Base-by-base conservation (phyloP, 305 asterid species). In the Rubia tinctorum region DNA sequence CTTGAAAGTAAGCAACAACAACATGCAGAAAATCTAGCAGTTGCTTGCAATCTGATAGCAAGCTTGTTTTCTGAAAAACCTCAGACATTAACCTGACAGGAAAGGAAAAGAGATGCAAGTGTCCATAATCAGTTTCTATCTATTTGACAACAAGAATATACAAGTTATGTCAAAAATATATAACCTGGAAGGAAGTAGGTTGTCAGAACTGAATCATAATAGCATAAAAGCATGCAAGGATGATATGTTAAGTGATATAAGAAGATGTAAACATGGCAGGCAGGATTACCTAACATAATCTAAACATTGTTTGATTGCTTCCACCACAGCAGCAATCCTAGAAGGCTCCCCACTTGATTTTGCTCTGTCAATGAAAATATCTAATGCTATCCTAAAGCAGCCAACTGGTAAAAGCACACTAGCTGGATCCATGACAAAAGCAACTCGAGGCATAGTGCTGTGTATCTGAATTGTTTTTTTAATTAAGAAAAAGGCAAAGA, bases 1-100 rank as follows among this genome's bases (percentile, higher is more conserved):
- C 80, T 60, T 84, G 96, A 78, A 88, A 83, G 76, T 76, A 78
- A 25, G 78, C 80, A 73, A 91, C 86, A 76, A 90, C 93, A 82
- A 83, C 85, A 83, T 90, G 94, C 83, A 88, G 88, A 71, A 88
- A 86, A 73, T 79, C 71, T 39, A 93, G 78, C 58, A 93, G 86
- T 70, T 85, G 85, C 75, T 76, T 85, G 74, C 82, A 80, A 79
- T 85, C 97, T 55, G 89, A 79, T 75, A 81, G 79, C 74, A 79
- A 75, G 79, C 83, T 87, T 59, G 85, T 73, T 79, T 83, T 77
- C 77, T 88, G 94, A 75, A 75, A 77, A 65, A 78, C 80, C 80
- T 82, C 87, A 77, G 82, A 86, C 86, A 91, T 83, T 71, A 73
- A 68, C 88, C 98, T 93, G 87, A 63, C 80, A 76, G 76, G 72